phyloP scores from a whole-genome alignment of 129 eudicot genomes.

The Flaveria ramosissima region DNA sequence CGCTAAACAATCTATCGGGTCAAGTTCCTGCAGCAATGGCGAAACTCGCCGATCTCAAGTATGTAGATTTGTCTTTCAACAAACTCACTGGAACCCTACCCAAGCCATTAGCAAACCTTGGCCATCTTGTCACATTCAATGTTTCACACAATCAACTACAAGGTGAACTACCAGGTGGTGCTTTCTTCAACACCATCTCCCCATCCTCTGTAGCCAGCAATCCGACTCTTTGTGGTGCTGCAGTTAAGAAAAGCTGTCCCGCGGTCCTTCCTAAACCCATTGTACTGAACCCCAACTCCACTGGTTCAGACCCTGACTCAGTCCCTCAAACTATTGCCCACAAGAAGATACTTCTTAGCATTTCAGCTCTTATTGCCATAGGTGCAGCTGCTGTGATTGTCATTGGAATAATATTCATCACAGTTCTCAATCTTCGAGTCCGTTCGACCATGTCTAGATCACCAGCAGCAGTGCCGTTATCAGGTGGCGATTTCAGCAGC shows the following conservation, averaged over 20 bases:
- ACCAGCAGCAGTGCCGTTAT: constrained; percentile 62
- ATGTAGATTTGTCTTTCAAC: constrained; percentile 81
- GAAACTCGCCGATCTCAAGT: constrained; percentile 60
- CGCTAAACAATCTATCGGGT: constrained; percentile 66
- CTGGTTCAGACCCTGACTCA: constrained; percentile 55
- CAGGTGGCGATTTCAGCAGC: constrained; percentile 75
- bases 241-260: constrained; percentile 62
- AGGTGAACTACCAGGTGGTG: constrained; percentile 88
- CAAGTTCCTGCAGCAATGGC: constrained; percentile 63
- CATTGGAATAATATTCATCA: constrained; percentile 77
- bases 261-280: constrained; percentile 88
- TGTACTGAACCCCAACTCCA: constrained; percentile 81
- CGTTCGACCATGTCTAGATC: constrained; percentile 59
- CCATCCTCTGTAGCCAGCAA: constrained; percentile 74
- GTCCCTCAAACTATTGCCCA: constrained; percentile 51
- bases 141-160: constrained; percentile 83
- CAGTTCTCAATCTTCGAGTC: constrained; percentile 85
- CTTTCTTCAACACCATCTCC: constrained; percentile 84
- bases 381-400: constrained; percentile 90
- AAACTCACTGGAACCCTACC: constrained; percentile 78
- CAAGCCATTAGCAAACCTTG: constrained; percentile 73
- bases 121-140: constrained; percentile 66
- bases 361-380: constrained; percentile 87
- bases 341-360: constrained; percentile 75
- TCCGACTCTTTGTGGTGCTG: constrained; percentile 86